These are phyloP conservation scores for Cyberlindnera nakhonratchasimensis DNA, from an alignment of 805 yeast species.

Conservation along the genomic window DNA sequence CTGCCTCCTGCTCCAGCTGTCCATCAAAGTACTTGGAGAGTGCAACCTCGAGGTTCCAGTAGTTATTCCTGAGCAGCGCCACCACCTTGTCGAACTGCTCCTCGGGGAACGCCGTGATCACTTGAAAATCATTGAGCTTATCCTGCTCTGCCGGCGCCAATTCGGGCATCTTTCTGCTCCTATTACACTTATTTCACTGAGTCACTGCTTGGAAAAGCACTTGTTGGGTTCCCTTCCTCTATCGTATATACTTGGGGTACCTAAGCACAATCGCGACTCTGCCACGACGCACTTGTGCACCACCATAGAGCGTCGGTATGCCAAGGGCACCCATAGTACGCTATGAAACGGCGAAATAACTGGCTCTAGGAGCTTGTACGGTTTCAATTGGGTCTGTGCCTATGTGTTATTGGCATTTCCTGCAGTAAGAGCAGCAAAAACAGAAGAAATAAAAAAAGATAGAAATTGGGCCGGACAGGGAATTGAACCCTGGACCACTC, in stretches of 20 bases:
- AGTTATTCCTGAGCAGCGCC: constrained; percentile 44
- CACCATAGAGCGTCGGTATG: too few relatives aligned
- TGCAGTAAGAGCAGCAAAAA: too few relatives aligned
- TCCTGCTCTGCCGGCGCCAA: constrained; percentile 40
- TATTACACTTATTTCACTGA: not conserved
- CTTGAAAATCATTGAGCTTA: constrained; percentile 45
- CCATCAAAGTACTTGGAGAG: constrained; percentile 61
- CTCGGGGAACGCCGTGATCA: constrained; percentile 47
- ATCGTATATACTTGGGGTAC: too few relatives aligned
- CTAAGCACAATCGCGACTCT: too few relatives aligned
- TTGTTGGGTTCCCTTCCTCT: too few relatives aligned
- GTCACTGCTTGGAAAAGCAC: not conserved
- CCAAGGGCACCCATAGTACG: too few relatives aligned
- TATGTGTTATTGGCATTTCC: too few relatives aligned
- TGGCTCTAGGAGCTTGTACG: too few relatives aligned
- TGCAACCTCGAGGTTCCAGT: constrained; percentile 62
- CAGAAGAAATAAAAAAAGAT: not conserved
- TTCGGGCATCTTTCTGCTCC: constrained; percentile 14
- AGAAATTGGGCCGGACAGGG: constrained; percentile 19
- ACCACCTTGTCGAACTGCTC: constrained; percentile 45
- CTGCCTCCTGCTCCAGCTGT: constrained; percentile 34
- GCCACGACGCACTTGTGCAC: too few relatives aligned
- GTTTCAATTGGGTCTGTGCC: too few relatives aligned
- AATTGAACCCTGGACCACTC: constrained; percentile 23
- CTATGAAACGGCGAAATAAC: too few relatives aligned